Evolutionary conservation across 352 stramenopile genomes (phyloP).

Genomic region (Globisporangium spinosum): DNA sequence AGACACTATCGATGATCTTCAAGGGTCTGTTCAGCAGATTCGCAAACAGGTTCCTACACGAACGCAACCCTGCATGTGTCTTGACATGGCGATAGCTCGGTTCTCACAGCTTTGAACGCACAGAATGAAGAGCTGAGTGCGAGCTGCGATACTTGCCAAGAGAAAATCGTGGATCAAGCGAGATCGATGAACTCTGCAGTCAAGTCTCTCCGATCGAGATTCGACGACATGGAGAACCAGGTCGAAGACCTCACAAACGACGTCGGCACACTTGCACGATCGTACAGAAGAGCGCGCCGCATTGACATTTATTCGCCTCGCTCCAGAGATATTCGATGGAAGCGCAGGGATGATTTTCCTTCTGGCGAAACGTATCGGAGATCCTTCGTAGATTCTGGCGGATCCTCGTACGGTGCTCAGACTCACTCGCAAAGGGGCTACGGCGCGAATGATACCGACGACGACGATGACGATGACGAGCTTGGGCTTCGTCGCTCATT

Average conservation of each 20-base stretch:
- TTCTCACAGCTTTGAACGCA: not conserved
- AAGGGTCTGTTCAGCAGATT: conserved; percentile 11
- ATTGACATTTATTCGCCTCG: not conserved
- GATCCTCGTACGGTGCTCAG: conserved; percentile 3
- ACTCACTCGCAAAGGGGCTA: conserved; percentile 8
- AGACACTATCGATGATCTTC: not conserved
- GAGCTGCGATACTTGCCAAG: conserved; percentile 20
- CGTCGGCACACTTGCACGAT: conserved; percentile 25
- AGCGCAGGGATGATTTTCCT: not conserved
- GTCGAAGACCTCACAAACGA: conserved; percentile 25
- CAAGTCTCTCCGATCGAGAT: conserved; percentile 21
- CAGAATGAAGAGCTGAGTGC: conserved; percentile 20
- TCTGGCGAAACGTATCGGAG: not conserved
- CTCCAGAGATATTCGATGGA: not conserved
- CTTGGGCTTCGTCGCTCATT: conserved; percentile 31
- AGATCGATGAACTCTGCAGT: conserved; percentile 13
- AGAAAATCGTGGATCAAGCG: conserved; percentile 22
- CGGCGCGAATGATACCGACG: conserved; percentile 14
- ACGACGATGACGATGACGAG: conserved; percentile 15
- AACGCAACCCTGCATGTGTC: not conserved
- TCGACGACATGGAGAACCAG: conserved; percentile 26
- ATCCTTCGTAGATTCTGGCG: not conserved
- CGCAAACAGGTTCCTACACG: conserved; percentile 16
- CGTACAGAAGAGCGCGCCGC: conserved; percentile 13
- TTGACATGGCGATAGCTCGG: not conserved